Evolutionary conservation across 805 yeast genomes (phyloP), one percentile per base, ranked within the genome.

Genomic region (Lachancea cidri): DNA sequence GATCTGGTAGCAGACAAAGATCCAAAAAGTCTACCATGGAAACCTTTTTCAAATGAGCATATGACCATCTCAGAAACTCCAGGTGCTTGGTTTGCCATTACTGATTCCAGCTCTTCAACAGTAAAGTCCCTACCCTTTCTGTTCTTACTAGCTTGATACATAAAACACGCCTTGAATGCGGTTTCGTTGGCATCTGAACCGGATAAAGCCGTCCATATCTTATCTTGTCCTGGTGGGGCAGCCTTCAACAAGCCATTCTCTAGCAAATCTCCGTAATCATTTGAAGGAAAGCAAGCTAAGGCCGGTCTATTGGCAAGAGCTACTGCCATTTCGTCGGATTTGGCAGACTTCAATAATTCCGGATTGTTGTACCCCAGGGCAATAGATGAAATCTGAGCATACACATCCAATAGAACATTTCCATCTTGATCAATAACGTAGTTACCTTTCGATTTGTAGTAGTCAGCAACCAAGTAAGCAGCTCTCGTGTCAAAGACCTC

Each of bases 21-120:
- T 17, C 95, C 98, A 68, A 89, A 87, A 49, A 88, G 69, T 67
- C 98, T 80, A 50, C 98, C 98, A 63, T 89, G 98, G 84, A 89
- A 91, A 22, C 93, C 93, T 50, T 79, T 74, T 65, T 81, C 80
- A 68, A 89, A 89, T 4, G 96, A 87, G 50, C 89, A 60, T 46
- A 89, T 83, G 38, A 95, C 87, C 53, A 85, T 66, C 27, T 83
- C 84, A 25, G 96, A 95, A 36, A 95, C 75, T 43, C 96, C 96
- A 39, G 98, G 98, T 19, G 86, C 75, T 53, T 73, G 68, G 65
- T 87, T 87, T 49, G 74, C 68, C 97, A 89, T 89, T 44, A 81
- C 82, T 3, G 89, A 67, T 15, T 53, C 63, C 61, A 76, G 74
- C 66, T 89, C 97, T 58, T 81, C 86, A 8, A 62, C 58, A 5